Evolutionary conservation across 306 rosid genomes (phyloP), one percentile per base, ranked within the genome.

Genomic region (Castanospermum australe): DNA sequence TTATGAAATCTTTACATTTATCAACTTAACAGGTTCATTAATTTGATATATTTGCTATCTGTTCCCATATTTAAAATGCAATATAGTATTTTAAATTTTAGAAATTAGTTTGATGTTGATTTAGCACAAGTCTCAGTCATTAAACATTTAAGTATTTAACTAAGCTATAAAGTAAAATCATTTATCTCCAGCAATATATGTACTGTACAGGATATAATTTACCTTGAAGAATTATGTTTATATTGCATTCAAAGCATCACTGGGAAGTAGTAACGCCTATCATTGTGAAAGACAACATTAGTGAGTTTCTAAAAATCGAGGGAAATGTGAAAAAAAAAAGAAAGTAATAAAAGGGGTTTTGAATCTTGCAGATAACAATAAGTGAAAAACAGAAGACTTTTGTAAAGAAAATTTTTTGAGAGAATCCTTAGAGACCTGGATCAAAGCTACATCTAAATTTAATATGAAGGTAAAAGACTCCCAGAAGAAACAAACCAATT

Each of bases 211-310:
- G 73, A 80, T 69, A 78, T 8, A 17, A 6, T 67, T 76, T 85
- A 95, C 99, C 99, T 93, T 95, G 98, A 71, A 95, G 92, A 97
- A 95, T 82, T 61, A 95, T 95, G 84, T 95, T 95, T 87, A 94
- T n/a, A n/a, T 93, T 25, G 90, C 97, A 86, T 95, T 98, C 71
- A 95, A 89, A 83, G 99, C 97, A 87, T 95, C 99, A 65, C 88
- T 90, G 62, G 99, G 99, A 73, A 95, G 93, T 56, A 95, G 89
- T 39, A 90, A 69, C 73, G 87, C 48, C 99, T 95, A 76, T 50
- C 20, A 78, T 63, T 60, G 50, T 28, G 77, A 35, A 79, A 80
- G 70, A 35, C 35, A 45, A 33, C 38, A 65, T 65, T 14, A 66
- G 52, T 62, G 68, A 76, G 67, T 70, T 85, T 82, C 83, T 30